Conservation (phyloP, 225 moss, liverwort and hornwort genomes). For the Marchantia polymorpha region DNA sequence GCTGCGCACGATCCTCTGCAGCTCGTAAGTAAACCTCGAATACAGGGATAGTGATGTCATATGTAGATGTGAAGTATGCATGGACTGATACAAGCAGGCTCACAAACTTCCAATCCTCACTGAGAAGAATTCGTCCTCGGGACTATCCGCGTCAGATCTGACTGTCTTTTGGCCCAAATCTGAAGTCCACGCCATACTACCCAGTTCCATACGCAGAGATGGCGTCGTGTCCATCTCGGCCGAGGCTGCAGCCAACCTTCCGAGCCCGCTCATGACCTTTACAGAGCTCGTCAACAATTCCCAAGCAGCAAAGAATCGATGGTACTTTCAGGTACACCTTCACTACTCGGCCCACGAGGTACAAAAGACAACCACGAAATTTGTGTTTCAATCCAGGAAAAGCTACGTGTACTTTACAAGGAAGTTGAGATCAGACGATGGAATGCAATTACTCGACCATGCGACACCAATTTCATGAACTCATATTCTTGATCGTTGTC, state of each 20-base stretch:
- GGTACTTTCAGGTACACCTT: conserved; percentile 28
- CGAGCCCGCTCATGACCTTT: conserved; percentile 24
- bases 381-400: too few relatives aligned
- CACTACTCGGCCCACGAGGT: background rate
- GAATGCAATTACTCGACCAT: background rate
- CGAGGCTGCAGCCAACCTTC: conserved; percentile 32
- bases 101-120: too few relatives aligned
- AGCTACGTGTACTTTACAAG: too few relatives aligned
- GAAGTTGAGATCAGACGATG: too few relatives aligned
- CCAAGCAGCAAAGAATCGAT: conserved; percentile 34
- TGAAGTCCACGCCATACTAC: conserved; percentile 34
- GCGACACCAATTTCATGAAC: background rate
- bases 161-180: background rate
- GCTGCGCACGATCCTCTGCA: conserved; percentile 10
- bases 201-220: conserved; percentile 32
- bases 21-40: background rate
- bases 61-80: background rate
- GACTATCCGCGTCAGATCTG: background rate
- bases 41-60: background rate
- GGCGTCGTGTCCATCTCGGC: conserved; percentile 32
- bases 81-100: too few relatives aligned
- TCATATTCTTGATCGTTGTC: background rate
- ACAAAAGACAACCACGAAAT: too few relatives aligned
- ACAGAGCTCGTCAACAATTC: conserved; percentile 26
- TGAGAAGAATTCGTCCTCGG: too few relatives aligned